Evolutionary conservation across 2,329 filamentous ascomycete species (phyloP).

Genomic region (Epichloe aotearoae): DNA sequence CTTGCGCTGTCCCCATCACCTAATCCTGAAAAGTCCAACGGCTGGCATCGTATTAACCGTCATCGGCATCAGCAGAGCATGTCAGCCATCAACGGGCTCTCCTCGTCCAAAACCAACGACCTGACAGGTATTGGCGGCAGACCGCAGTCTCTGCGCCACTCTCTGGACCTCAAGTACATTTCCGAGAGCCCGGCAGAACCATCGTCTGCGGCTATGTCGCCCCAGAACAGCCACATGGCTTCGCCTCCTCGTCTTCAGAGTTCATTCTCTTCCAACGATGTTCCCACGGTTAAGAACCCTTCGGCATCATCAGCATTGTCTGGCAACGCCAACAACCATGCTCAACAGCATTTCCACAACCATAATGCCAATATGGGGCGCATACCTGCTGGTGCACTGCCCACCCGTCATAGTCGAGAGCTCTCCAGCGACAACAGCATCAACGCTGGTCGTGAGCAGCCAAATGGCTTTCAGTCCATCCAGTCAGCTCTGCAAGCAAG

Average conservation of each 20-base stretch:
- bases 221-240: constrained; percentile 40
- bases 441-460: constrained; percentile 28
- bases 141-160: constrained; percentile 40
- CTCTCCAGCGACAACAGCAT: constrained; percentile 39
- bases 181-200: constrained; percentile 30
- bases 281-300: constrained; percentile 69
- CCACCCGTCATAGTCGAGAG: constrained; percentile 61
- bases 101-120: constrained; percentile 29
- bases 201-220: constrained; percentile 26
- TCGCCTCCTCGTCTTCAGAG: constrained; percentile 65
- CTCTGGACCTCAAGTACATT: constrained; percentile 41
- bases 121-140: constrained; percentile 33
- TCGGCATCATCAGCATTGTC: constrained; percentile 31
- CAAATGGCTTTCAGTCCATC: constrained; percentile 42
- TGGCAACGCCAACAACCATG: constrained; percentile 42
- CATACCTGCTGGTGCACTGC: constrained; percentile 53
- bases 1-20: constrained; percentile 58
- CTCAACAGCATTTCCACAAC: constrained; percentile 54
- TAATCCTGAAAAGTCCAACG: constrained; percentile 40
- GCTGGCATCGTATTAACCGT: constrained; percentile 49
- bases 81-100: constrained; percentile 30
- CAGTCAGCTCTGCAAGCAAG: constrained; percentile 67
- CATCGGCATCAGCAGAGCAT: constrained; percentile 54
- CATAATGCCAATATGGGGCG: constrained; percentile 75
- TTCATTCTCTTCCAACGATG: constrained; percentile 82